Percentiles rank a stretch among this genome's conserved stretches.
These are phyloP conservation scores for Aspergillus pseudoviridinutans DNA, from an alignment of 2,329 filamentous ascomycete genomes.

Conservation along the genomic window DNA sequence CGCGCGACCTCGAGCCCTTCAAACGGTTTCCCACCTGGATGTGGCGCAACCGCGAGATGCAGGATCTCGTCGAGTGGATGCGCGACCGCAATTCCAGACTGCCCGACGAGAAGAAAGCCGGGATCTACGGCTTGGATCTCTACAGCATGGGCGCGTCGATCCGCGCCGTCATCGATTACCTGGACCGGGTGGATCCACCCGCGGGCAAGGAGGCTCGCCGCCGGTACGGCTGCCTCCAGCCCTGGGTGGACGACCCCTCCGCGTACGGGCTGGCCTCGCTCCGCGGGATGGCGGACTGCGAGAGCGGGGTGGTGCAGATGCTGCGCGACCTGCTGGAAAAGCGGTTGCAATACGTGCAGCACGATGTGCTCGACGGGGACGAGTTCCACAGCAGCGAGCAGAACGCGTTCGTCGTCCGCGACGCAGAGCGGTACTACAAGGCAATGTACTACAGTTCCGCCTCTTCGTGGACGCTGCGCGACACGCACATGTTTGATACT, in stretches of 20 bases:
- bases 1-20: slow-evolving; percentile 38
- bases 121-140: slow-evolving; percentile 52
- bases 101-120: slow-evolving; percentile 28
- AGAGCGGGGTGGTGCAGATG: slow-evolving; percentile 45
- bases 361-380: slow-evolving; percentile 36
- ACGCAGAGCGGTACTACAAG: slow-evolving; percentile 51
- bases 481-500: slow-evolving; percentile 51
- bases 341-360: slow-evolving; percentile 40
- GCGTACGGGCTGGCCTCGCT: slow-evolving; percentile 46
- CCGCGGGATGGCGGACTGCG: slow-evolving; percentile 44
- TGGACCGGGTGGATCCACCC: slow-evolving; percentile 43
- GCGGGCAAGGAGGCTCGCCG: slow-evolving; percentile 43
- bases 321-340: slow-evolving; percentile 42
- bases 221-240: slow-evolving; percentile 46
- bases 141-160: slow-evolving; percentile 49
- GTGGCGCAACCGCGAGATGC: slow-evolving; percentile 53
- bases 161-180: slow-evolving; percentile 46
- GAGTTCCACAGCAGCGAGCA: slow-evolving; percentile 49
- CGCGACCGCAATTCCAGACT: slow-evolving; percentile 39
- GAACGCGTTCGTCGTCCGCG: slow-evolving; percentile 48
- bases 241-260: slow-evolving; percentile 49
- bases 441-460: slow-evolving; percentile 50
- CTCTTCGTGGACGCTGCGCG: slow-evolving; percentile 50
- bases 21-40: slow-evolving; percentile 54
- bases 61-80: slow-evolving; percentile 51